A percentile compares a stretch with the other conserved stretches of the same genome.
phyloP scores from a whole-genome alignment of 2,329 filamentous ascomycete species.

The Neopestalotiopsis sp. region DNA sequence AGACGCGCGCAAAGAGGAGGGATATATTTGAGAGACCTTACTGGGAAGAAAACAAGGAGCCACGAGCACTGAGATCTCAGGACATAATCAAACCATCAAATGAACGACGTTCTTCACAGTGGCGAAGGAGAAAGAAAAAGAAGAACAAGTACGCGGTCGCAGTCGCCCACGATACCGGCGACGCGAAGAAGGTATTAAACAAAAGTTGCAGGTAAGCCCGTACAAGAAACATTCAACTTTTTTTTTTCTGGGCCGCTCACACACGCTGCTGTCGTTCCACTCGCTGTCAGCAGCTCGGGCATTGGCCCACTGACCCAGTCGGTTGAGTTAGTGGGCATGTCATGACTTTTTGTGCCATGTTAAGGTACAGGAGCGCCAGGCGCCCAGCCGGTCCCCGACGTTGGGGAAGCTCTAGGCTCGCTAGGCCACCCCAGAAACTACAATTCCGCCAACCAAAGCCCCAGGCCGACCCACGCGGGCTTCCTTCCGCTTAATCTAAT shows the following conservation, averaged over 20 bases:
- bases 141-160: not conserved
- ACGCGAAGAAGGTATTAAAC: not conserved
- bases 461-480: not conserved
- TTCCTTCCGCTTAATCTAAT: no score
- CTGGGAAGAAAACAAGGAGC: not conserved
- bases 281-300: no score
- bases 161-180: not conserved
- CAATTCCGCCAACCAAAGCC: not conserved
- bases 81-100: not conserved
- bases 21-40: not conserved
- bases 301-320: no score
- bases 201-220: not conserved
- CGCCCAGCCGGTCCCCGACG: not conserved
- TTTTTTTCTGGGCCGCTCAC: not conserved
- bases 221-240: constrained; percentile 1
- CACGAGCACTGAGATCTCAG: not conserved
- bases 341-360: not conserved
- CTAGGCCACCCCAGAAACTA: not conserved
- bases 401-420: not conserved
- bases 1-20: not conserved
- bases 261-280: not conserved
- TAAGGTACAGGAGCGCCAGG: not conserved
- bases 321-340: not conserved
- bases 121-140: not conserved
- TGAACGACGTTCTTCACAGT: not conserved